Evolutionary conservation across 148 eudicot species (phyloP).

Genomic region (Cornus kousa): DNA sequence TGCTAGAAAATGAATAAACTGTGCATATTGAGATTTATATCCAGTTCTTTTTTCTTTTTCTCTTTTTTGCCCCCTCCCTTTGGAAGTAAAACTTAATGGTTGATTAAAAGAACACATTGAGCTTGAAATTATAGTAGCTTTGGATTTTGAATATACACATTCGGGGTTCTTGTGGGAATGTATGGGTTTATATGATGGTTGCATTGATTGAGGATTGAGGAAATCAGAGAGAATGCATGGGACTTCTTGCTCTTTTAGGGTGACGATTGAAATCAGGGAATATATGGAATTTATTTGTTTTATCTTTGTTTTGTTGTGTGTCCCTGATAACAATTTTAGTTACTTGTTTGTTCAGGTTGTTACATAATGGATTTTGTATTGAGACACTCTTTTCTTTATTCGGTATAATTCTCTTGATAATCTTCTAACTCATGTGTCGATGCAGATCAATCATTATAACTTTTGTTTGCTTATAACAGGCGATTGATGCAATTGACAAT

Average conservation of each 20-base stretch:
- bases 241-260: too few relatives aligned
- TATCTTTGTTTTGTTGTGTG: not conserved
- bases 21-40: not conserved
- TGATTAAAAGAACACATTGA: too few relatives aligned
- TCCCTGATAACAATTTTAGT: not conserved
- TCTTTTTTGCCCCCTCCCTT: too few relatives aligned
- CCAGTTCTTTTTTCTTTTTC: not conserved
- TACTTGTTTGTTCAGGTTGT: not conserved
- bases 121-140: not conserved
- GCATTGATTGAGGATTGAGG: not conserved
- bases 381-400: not conserved
- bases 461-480: conserved; percentile 46
- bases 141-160: not conserved
- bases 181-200: not conserved
- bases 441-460: not conserved
- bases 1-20: too few relatives aligned
- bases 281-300: not conserved
- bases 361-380: not conserved
- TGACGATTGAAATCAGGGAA: not conserved
- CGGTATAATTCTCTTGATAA: not conserved
- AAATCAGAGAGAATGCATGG: not conserved
- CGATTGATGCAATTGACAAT: conserved; percentile 91
- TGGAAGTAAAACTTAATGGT: not conserved
- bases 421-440: not conserved
- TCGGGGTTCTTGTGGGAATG: not conserved